A percentile compares a stretch with the other conserved stretches of the same genome.
Evolutionary conservation across 441 rosid genomes (phyloP).

Genomic region (Biscutella laevigata): DNA sequence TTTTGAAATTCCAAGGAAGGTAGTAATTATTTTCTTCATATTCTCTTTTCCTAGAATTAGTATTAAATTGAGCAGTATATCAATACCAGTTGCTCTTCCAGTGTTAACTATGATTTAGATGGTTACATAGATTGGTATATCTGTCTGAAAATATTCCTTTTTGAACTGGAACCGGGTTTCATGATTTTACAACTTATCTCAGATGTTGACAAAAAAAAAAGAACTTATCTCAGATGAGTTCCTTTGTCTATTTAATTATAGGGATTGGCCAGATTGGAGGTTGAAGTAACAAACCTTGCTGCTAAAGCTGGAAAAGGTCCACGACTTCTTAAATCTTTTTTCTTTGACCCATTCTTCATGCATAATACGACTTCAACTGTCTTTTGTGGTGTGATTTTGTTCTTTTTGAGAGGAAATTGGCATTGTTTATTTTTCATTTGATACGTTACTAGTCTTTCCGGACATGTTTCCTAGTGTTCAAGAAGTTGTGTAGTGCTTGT

Average conservation of each 20-base stretch:
- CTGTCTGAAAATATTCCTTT: not conserved
- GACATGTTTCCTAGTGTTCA: conserved; percentile 9
- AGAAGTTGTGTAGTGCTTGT: not conserved
- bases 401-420: conserved; percentile 4
- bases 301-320: conserved; percentile 99
- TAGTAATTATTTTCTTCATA: conserved; percentile 22
- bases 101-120: conserved; percentile 6
- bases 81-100: conserved; percentile 5
- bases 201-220: too few species aligned
- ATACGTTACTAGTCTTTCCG: not conserved
- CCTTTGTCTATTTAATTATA: conserved; percentile 23
- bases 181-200: conserved; percentile 11
- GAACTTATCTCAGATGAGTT: conserved; percentile 7
- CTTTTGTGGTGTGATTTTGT: not conserved
- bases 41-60: conserved; percentile 8
- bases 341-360: conserved; percentile 1
- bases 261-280: conserved; percentile 88
- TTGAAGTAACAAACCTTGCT: conserved; percentile 97
- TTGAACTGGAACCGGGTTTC: not conserved
- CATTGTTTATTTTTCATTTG: not conserved
- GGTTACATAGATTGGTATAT: conserved; percentile 2
- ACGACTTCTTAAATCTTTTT: conserved; percentile 9
- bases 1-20: conserved; percentile 94
- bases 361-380: conserved; percentile 2
- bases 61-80: conserved; percentile 3